Percentiles rank a stretch among this genome's conserved stretches.
Conservation (phyloP, 73 alveolate species). For the Paraurostyla sp. region DNA sequence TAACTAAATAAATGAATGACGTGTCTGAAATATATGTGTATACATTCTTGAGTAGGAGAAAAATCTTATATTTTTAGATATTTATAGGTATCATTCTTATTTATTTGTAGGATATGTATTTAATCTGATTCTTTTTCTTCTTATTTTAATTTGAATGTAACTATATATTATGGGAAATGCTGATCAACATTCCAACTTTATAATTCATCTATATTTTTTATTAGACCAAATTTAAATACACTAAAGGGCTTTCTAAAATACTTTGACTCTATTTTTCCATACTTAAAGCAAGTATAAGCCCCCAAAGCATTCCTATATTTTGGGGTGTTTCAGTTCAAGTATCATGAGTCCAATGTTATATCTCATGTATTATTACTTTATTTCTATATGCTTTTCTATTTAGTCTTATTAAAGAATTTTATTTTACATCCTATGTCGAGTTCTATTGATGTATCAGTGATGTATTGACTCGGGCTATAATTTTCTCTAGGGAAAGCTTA, state of each 20-base stretch:
- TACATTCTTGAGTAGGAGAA: background rate
- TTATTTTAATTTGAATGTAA: background rate
- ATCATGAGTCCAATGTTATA: background rate
- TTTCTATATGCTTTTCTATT: constrained; percentile 6
- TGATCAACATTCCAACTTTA: constrained; percentile 16
- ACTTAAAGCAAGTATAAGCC: constrained; percentile 16
- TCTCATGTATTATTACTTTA: background rate
- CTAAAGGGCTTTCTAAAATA: background rate
- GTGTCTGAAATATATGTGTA: background rate
- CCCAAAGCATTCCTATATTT: constrained; percentile 11
- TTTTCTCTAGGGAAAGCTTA: background rate
- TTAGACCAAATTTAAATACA: background rate
- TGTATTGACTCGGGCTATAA: constrained; percentile 1
- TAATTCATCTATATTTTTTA: background rate
- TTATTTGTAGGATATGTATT: background rate
- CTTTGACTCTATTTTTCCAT: constrained; percentile 29
- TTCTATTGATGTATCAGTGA: constrained; percentile 19
- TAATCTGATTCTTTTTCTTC: background rate
- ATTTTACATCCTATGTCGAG: background rate
- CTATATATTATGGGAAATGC: constrained; percentile 7
- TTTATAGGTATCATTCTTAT: background rate
- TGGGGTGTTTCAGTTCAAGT: background rate
- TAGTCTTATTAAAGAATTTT: background rate
- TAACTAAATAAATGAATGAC: background rate
- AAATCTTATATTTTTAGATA: background rate